Evolutionary conservation across 179 eudicot species (phyloP).

Genomic region (Nepenthes alata): DNA sequence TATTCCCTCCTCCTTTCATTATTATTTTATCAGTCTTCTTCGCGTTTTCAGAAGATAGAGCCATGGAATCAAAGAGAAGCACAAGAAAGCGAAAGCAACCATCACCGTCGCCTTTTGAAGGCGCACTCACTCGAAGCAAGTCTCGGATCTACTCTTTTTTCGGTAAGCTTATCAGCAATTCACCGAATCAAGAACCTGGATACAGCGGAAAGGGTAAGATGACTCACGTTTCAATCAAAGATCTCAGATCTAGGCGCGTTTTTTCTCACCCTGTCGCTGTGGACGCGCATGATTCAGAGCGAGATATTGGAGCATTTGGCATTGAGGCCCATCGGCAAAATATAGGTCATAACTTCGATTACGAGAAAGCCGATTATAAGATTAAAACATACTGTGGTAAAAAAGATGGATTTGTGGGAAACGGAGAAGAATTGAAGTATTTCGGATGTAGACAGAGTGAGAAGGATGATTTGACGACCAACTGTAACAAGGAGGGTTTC

Average conservation of each 20-base stretch:
- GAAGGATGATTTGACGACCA: constrained; percentile 8
- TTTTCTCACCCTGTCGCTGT: constrained; percentile 23
- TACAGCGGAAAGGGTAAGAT: neutral
- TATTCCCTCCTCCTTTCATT: neutral
- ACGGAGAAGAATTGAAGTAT: neutral
- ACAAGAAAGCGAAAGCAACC: constrained; percentile 32
- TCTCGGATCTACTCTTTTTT: constrained; percentile 23
- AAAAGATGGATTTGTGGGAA: neutral
- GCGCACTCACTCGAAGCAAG: constrained; percentile 35
- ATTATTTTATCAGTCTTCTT: neutral
- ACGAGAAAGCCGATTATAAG: neutral
- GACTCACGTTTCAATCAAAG: constrained; percentile 19
- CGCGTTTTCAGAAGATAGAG: neutral
- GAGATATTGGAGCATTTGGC: neutral
- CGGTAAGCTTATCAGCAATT: neutral
- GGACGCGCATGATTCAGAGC: neutral
- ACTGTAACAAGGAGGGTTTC: neutral
- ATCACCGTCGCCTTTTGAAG: constrained; percentile 15
- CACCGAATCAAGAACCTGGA: neutral
- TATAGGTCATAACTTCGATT: too few relatives aligned
- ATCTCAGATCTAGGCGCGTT: constrained; percentile 48
- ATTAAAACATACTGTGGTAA: neutral
- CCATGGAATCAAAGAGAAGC: constrained; percentile 22
- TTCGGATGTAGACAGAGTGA: neutral
- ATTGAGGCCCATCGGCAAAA: too few relatives aligned